Evolutionary conservation across 2,329 filamentous ascomycete genomes (phyloP), one percentile per base, ranked within the genome.

Genomic region (Ascochyta rabiei): DNA sequence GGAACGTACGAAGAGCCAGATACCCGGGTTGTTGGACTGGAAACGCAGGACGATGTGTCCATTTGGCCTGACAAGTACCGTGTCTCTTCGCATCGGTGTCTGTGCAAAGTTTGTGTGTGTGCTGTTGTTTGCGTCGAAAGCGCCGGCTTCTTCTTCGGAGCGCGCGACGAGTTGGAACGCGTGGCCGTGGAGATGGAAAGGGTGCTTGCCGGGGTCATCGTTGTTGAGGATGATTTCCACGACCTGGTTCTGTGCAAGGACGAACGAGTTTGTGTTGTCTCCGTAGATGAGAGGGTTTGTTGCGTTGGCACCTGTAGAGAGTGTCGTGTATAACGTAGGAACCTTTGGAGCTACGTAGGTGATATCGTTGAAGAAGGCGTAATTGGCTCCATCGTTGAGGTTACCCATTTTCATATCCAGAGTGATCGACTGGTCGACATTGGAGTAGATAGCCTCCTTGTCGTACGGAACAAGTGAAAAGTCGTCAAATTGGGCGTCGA

Each of bases 201-300:
- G 91, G 67, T 86, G 83, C 48, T 72, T 86, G 37, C 90, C 80
- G 78, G 56, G 81, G 63, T 93, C 90, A 39, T 85, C 80, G 68
- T 92, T 93, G 78, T 92, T 90, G n/a, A 93, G 77, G 16, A 91
- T 76, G 45, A 93, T 82, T 68, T 93, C 86, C 24, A 93, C 84
- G n/a, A 90, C 80, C 26, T 85, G 75, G 51, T 83, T 84, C 58
- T 87, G 83, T 24, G 86, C 79, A 12, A 96, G 81, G 3, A 96
- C 80, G 63, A 91, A 82, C 1, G 81, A 76, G 37, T 80, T 79
- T 3, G 79, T 79, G 67, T 85, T 82, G 12, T 79, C 73, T 19
- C 84, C 84, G 55, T 83, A 80, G 21, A 79, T 74, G 13, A 61
- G 56, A 13, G 73, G 68, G 51, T 80, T 75, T 3, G 75, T 75